Evolutionary conservation across 2,329 filamentous ascomycete species (phyloP).

Genomic region (Passalora sequoiae): DNA sequence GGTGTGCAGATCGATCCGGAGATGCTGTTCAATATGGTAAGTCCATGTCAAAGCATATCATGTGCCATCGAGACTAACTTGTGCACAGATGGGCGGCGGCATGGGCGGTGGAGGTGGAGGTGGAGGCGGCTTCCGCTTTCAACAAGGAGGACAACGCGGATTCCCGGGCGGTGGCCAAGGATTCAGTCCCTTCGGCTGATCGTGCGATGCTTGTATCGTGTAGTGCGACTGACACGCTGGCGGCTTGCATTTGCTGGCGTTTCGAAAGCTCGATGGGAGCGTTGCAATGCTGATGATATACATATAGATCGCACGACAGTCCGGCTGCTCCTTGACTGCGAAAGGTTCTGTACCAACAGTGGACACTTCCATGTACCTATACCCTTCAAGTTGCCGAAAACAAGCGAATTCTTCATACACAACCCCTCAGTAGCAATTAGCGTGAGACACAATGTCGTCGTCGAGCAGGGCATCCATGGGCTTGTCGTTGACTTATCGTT

Average conservation of each 20-base stretch:
- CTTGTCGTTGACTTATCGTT: too few relatives aligned
- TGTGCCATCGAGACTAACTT: background rate
- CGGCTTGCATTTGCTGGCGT: background rate
- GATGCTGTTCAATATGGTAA: conserved; percentile 78
- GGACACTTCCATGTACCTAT: background rate
- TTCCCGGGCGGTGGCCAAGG: conserved; percentile 12
- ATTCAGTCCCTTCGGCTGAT: conserved; percentile 18
- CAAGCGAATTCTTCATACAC: too few relatives aligned
- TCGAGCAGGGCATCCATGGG: too few relatives aligned
- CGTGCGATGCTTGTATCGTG: background rate
- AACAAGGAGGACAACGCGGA: conserved; percentile 17
- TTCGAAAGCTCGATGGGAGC: background rate
- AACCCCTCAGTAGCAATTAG: too few relatives aligned
- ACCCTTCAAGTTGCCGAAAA: background rate
- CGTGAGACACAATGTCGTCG: too few relatives aligned
- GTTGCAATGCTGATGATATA: background rate
- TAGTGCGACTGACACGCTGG: background rate
- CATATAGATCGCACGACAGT: conserved; percentile 1
- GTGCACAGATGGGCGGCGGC: conserved; percentile 43
- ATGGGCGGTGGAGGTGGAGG: conserved; percentile 47
- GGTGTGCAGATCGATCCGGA: conserved; percentile 62
- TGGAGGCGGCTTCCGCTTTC: conserved; percentile 35
- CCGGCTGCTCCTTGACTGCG: too few relatives aligned
- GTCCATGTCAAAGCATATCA: background rate
- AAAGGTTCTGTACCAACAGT: too few relatives aligned